Base-by-base conservation (phyloP, 225 moss, liverwort and hornwort genomes). In the Pseudisothecium myosuroides region DNA sequence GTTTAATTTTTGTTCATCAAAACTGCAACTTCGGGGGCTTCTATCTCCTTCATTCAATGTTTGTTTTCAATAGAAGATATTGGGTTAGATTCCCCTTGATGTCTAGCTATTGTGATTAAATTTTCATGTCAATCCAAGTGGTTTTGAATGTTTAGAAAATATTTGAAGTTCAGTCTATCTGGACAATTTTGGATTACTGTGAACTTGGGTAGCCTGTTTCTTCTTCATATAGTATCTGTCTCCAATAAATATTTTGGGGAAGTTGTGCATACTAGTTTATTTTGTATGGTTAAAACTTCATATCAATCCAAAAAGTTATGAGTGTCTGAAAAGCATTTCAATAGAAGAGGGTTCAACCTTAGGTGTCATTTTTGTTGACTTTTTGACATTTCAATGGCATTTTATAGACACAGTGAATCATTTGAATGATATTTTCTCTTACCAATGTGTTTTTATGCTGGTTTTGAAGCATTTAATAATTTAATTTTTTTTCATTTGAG, bases 341-440 rank as follows among this genome's bases (percentile, higher is more conserved):
- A 4, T 8, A 72, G 16, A 43, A 15, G 9, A 5, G 1, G 3
- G 5, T 17, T 16, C 2, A 43, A 4, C 17, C 12, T 22, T n/a
- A 14, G 12, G 22, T 20, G 22, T 5, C 8, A 24, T 24, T 69
- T 69, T 69, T 24, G 24, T 14, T 14, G n/a, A 69, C 41, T 41
- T 69, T 69, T 39, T 69, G 41, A 69, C 3, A 24, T 24, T 26
- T 69, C 10, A 69, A 39, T 68, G 14, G 14, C 39, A 24, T 24
- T 69, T 69, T 14, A 24, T 1, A 39, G 14, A 39, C 24, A 14
- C 0, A 24, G 4, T 69, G 14, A 69, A 13, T 24, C 69, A 69
- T 41, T 41, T 14, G 14, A 24, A 41, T 41, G 4, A 8, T 7
- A 39, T 69, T 67, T 65, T 37, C 3, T 20, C 11, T 67, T 67